phyloP scores from a whole-genome alignment of 441 rosid genomes.

The Corymbia calophylla region DNA sequence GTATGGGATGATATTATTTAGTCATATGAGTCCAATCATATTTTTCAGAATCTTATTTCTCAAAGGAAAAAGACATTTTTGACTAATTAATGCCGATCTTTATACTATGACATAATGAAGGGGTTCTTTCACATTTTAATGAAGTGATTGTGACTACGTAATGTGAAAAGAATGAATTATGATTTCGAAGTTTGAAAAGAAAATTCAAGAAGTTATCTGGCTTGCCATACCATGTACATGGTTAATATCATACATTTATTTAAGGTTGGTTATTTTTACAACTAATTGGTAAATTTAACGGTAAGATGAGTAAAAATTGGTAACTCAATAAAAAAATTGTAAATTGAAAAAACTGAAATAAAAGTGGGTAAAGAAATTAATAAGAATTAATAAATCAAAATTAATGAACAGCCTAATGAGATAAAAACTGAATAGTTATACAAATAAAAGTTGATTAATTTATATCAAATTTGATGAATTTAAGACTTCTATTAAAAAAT shows the following conservation, averaged over 20 bases:
- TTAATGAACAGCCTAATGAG: background rate
- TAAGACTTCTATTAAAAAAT: fast-evolving
- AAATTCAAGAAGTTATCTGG: background rate
- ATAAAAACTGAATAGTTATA: background rate
- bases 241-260: background rate
- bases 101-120: background rate
- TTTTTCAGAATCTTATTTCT: background rate
- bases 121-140: background rate
- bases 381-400: background rate
- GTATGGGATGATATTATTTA: background rate
- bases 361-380: background rate
- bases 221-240: background rate
- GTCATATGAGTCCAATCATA: background rate
- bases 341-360: background rate
- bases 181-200: background rate
- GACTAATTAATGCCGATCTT: background rate
- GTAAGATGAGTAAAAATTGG: background rate
- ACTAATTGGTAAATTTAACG: background rate
- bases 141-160: fast-evolving
- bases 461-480: background rate
- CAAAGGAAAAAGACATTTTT: background rate
- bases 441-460: background rate
- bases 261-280: background rate
- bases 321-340: background rate
- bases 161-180: background rate